Evolutionary conservation across 441 rosid species (phyloP).

Genomic region (Lepidium campestre): DNA sequence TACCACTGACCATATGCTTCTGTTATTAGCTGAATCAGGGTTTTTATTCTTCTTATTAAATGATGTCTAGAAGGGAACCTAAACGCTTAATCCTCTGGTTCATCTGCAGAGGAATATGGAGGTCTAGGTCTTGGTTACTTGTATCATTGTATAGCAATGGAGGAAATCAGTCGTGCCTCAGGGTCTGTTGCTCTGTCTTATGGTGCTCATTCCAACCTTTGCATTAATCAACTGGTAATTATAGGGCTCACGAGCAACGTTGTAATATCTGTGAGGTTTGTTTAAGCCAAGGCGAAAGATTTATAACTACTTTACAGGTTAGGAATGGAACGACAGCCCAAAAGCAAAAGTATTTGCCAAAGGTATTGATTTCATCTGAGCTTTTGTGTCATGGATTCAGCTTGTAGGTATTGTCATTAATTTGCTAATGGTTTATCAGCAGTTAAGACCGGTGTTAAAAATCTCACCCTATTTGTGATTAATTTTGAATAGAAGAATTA

Average conservation of each 20-base stretch:
- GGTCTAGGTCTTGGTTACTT: slow-evolving; percentile 96
- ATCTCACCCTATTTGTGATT: neutral
- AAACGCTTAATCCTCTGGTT: neutral
- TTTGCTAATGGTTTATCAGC: neutral
- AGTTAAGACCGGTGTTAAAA: neutral
- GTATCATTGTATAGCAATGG: slow-evolving; percentile 91
- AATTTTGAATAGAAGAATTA: neutral
- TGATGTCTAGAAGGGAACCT: neutral
- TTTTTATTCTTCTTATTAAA: neutral
- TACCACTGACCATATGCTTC: neutral
- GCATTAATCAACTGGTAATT: slow-evolving; percentile 89
- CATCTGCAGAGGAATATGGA: slow-evolving; percentile 76
- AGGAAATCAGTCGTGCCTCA: slow-evolving; percentile 87
- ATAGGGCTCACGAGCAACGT: neutral
- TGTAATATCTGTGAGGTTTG: neutral
- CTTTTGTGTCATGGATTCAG: neutral
- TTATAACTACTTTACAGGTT: slow-evolving; percentile 42
- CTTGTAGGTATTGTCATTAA: neutral
- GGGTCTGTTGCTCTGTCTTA: slow-evolving; percentile 93
- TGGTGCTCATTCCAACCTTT: slow-evolving; percentile 93
- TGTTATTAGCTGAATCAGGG: neutral
- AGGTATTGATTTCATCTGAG: slow-evolving; percentile 41
- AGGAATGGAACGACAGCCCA: slow-evolving; percentile 79
- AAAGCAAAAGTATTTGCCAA: slow-evolving; percentile 82
- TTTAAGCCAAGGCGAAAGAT: neutral